Conservation (phyloP, 2,329 filamentous ascomycete genomes). For the Penicillium paneum region DNA sequence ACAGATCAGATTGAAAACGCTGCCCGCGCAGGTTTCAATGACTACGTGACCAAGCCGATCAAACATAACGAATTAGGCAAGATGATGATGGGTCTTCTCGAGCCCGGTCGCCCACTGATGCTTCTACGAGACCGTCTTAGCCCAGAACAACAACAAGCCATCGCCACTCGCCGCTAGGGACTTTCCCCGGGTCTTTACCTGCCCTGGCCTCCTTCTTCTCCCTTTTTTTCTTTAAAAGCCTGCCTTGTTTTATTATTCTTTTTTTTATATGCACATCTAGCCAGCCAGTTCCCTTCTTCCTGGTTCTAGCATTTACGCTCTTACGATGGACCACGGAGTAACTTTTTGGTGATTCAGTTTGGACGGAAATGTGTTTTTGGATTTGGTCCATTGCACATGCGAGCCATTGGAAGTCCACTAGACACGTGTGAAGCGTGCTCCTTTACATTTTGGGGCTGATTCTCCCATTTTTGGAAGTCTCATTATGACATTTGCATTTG, state of each 20-base stretch:
- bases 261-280: background rate
- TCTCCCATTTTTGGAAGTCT: background rate
- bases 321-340: conserved; percentile 8
- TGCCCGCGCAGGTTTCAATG: conserved; percentile 47
- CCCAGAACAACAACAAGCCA: conserved; percentile 18
- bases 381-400: conserved; percentile 5
- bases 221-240: background rate
- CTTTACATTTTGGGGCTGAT: background rate
- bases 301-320: conserved; percentile 3
- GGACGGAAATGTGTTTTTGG: background rate
- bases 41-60: conserved; percentile 51
- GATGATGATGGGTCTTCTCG: conserved; percentile 50
- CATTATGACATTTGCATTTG: conserved; percentile 9
- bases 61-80: conserved; percentile 49
- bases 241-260: conserved; percentile 3
- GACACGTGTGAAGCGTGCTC: background rate
- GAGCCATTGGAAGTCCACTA: background rate
- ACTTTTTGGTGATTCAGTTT: conserved; percentile 1
- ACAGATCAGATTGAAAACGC: conserved; percentile 49
- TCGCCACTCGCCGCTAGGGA: conserved; percentile 14
- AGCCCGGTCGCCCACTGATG: conserved; percentile 41
- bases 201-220: background rate
- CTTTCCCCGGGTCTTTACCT: background rate
- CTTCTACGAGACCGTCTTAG: conserved; percentile 42
- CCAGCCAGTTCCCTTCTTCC: background rate